phyloP scores from a whole-genome alignment of 2,329 filamentous ascomycete genomes.

The Lasiodiplodia gonubiensis region DNA sequence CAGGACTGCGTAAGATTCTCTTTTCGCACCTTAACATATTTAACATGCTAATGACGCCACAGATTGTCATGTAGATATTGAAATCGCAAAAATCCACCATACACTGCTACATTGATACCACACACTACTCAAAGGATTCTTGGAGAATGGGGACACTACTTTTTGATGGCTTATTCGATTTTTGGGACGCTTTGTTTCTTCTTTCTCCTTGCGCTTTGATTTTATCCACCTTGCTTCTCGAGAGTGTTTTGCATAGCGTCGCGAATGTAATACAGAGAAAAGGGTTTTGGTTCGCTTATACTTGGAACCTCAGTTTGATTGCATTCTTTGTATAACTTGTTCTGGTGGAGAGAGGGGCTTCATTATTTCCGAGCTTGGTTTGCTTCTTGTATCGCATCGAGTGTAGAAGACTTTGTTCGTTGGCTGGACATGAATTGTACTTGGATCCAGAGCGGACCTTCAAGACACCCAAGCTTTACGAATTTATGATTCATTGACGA shows the following conservation, averaged over 20 bases:
- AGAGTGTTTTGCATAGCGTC: conserved; percentile 21
- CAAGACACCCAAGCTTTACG: background rate
- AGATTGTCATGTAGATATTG: conserved; percentile 35
- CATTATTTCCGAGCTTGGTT: background rate
- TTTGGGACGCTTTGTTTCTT: background rate
- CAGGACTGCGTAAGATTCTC: conserved; percentile 80
- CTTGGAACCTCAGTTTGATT: background rate
- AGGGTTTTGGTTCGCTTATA: background rate
- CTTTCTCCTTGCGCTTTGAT: background rate
- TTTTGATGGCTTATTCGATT: background rate
- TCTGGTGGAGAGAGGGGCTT: background rate
- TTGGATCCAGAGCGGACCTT: background rate
- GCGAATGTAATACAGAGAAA: conserved; percentile 20
- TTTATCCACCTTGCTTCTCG: background rate
- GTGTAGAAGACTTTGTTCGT: background rate
- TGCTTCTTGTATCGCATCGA: background rate
- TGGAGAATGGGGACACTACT: conserved; percentile 12
- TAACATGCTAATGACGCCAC: conserved; percentile 31
- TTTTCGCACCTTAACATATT: background rate
- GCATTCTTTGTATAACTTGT: conserved; percentile 18
- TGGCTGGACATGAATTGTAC: background rate
- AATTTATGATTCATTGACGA: background rate
- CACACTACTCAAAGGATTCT: background rate
- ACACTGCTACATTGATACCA: conserved; percentile 25
- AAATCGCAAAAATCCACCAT: background rate